These are phyloP conservation scores for Aspergillus hiratsukae DNA, from an alignment of 2,329 filamentous ascomycete species.

Conservation along the genomic window DNA sequence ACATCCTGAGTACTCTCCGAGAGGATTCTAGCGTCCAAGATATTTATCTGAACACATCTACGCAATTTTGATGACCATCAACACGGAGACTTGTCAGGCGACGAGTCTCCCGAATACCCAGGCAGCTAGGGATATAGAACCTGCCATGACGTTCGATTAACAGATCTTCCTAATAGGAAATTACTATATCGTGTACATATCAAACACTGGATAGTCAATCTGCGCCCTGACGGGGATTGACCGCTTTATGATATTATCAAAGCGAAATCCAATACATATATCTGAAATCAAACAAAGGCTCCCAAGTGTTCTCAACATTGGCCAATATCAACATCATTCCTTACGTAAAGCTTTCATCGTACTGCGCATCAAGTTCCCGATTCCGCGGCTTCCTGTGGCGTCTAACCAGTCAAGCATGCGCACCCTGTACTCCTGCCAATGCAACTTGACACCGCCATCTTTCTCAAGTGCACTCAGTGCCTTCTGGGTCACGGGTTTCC, in stretches of 20 bases:
- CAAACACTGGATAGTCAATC: not conserved
- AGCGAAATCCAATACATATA: not conserved
- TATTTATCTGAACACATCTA: conserved; percentile 65
- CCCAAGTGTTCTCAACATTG: not conserved
- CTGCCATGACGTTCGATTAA: too few relatives aligned
- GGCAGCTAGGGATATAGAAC: not conserved
- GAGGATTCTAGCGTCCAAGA: conserved; percentile 71
- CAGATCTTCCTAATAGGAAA: not conserved
- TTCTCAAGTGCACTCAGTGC: conserved; percentile 60
- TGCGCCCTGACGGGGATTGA: not conserved
- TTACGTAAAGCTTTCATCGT: conserved; percentile 72
- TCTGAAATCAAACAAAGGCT: not conserved
- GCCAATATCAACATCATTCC: conserved; percentile 15
- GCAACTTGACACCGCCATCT: conserved; percentile 61
- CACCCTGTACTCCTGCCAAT: conserved; percentile 71
- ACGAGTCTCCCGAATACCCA: not conserved
- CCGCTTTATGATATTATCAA: not conserved
- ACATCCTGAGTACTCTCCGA: conserved; percentile 51
- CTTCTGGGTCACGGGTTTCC: conserved; percentile 61
- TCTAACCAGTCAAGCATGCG: conserved; percentile 67
- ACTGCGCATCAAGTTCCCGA: conserved; percentile 69
- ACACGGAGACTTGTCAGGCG: not conserved
- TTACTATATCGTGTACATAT: not conserved
- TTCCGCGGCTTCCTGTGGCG: conserved; percentile 58
- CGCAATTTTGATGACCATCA: conserved; percentile 19